These are phyloP conservation scores for Oidiodendron maius DNA, from an alignment of 495 filamentous ascomycete species.

Conservation along the genomic window DNA sequence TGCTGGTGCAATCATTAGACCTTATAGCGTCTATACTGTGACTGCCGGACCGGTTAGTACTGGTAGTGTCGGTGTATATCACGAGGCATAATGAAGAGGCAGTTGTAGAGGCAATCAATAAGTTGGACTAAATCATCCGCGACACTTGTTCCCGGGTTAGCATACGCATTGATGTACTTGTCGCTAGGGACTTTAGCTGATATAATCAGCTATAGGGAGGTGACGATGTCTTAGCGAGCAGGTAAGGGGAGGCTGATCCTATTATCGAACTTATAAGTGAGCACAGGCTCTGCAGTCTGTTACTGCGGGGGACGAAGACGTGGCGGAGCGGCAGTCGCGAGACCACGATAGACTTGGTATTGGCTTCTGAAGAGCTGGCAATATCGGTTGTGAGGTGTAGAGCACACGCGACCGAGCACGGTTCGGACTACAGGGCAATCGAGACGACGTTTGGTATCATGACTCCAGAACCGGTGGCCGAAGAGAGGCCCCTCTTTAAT, in stretches of 20 bases:
- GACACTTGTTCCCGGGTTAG: no score
- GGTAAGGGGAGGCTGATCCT: slow-evolving; percentile 29
- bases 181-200: slow-evolving; percentile 31
- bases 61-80: slow-evolving; percentile 24
- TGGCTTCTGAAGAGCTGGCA: slow-evolving; percentile 20
- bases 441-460: slow-evolving; percentile 23
- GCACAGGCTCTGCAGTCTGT: slow-evolving; percentile 24
- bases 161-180: slow-evolving; percentile 18
- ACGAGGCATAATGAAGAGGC: slow-evolving; percentile 5
- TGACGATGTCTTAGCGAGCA: slow-evolving; percentile 23
- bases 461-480: slow-evolving; percentile 3
- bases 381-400: slow-evolving; percentile 22
- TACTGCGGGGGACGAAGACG: slow-evolving; percentile 29
- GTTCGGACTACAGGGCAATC: slow-evolving; percentile 30
- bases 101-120: slow-evolving; percentile 1
- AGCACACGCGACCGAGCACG: slow-evolving; percentile 25
- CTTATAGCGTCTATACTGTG: slow-evolving; percentile 20
- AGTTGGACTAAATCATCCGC: slow-evolving; percentile 3
- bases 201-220: slow-evolving; percentile 34
- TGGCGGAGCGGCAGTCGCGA: slow-evolving; percentile 23
- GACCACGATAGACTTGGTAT: slow-evolving; percentile 26
- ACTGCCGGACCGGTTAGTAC: slow-evolving; percentile 6
- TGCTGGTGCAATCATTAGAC: slow-evolving; percentile 22
- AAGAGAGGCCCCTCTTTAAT: slow-evolving; percentile 25
- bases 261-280: slow-evolving; percentile 33